Evolutionary conservation across 805 yeast genomes (phyloP), one percentile per base, ranked within the genome.

Genomic region (Grigorovia transvaalensis): DNA sequence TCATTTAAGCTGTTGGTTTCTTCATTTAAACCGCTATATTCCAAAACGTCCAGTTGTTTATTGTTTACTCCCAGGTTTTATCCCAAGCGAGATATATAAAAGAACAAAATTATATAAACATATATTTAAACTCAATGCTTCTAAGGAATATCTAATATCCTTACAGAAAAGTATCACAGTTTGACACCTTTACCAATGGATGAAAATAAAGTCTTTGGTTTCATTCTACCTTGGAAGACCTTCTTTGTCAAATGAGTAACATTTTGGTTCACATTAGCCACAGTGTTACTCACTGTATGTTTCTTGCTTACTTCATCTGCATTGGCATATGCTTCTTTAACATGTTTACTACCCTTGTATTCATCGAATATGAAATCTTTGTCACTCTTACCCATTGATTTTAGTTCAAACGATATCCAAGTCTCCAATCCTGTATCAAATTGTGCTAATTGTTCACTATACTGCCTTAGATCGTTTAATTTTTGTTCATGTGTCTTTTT

Each of bases 301-400:
- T 62, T 69, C 53, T 60, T 60, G 42, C 68, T 62, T 48, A 64
- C 56, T 12, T 67, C 79, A 7, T 78, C 72, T 1, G 86, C 85
- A 59, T 82, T 81, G 42, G 79, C 81, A 63, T 82, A 83, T 1
- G 88, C 88, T 51, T 76, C 79, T 33, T 77, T 70, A 1, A 84
- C 89, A 54, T 81, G 76, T 68, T 66, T 59, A 57, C 71, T 61
- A 56, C 74, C 65, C 71, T 71, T 57, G 74, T 70, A 65, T 62
- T 80, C 62, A 58, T 63, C 62, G 50, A 55, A 65, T 53, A 57
- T 53, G 53, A 51, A 66, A 49, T 62, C 69, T 41, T 55, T 65
- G 54, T 69, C 71, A 11, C 65, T 60, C 18, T 52, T 55, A 1
- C 60, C 47, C 1, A 63, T 56, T 2, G 69, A 62, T 20, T 65